Conservation (phyloP, 441 rosid genomes). For the Omphalea diandra region DNA sequence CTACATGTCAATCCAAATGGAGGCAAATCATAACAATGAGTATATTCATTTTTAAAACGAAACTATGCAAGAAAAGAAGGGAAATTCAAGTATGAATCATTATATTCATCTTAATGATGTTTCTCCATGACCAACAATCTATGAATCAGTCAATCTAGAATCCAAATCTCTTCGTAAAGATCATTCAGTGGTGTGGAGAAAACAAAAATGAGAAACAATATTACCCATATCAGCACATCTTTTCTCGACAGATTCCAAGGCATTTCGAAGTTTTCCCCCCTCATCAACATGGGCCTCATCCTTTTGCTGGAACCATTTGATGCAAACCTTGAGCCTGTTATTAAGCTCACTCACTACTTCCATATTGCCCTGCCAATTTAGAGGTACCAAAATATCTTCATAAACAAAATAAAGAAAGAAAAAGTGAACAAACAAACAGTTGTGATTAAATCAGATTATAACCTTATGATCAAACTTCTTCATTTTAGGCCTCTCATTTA, state of each 20-base stretch:
- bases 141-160: slow-evolving; percentile 1
- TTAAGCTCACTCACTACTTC: slow-evolving; percentile 60
- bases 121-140: slow-evolving; percentile 1
- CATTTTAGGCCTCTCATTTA: slow-evolving; percentile 67
- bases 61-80: too few species aligned
- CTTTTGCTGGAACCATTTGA: slow-evolving; percentile 71
- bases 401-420: too few species aligned
- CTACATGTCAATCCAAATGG: background rate
- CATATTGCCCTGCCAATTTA: slow-evolving; percentile 53
- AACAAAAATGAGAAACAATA: background rate
- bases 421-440: background rate
- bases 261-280: slow-evolving; percentile 54
- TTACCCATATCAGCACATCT: slow-evolving; percentile 59
- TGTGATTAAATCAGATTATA: background rate
- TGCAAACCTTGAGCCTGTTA: slow-evolving; percentile 69
- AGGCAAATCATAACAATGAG: background rate
- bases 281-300: slow-evolving; percentile 60
- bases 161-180: background rate
- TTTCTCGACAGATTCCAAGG: slow-evolving; percentile 61
- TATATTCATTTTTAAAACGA: too few species aligned
- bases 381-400: background rate
- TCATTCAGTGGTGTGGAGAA: background rate
- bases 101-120: background rate
- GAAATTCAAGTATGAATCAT: too few species aligned
- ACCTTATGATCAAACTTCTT: slow-evolving; percentile 89